Conservation (phyloP, 2,329 filamentous ascomycete species). For the Cladosporium colombiae region DNA sequence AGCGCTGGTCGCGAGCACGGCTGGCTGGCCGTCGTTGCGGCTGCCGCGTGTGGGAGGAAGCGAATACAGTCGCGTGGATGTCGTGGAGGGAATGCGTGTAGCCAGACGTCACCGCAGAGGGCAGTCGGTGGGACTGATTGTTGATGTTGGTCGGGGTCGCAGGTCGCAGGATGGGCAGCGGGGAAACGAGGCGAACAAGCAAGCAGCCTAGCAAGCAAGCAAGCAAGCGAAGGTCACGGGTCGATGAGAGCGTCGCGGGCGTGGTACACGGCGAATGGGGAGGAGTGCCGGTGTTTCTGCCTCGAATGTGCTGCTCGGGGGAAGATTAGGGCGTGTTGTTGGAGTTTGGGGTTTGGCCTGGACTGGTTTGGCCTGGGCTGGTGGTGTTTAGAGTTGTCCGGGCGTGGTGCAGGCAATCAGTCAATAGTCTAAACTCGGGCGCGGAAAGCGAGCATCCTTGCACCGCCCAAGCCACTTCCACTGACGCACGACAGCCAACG, state of each 20-base stretch:
- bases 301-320: not conserved
- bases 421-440: not conserved
- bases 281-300: not conserved
- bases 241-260: not conserved
- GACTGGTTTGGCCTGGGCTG: not conserved
- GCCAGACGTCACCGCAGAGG: not conserved
- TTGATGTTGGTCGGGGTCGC: not conserved
- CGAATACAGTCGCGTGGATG: not conserved
- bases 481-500: not conserved
- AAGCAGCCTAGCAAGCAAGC: not conserved
- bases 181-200: not conserved
- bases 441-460: not conserved
- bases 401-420: not conserved
- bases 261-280: not conserved
- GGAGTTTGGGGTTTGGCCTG: not conserved
- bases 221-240: not conserved
- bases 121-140: not conserved
- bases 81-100: not conserved
- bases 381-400: not conserved
- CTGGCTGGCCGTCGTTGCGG: constrained; percentile 3
- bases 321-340: not conserved
- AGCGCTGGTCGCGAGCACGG: not conserved
- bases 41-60: not conserved
- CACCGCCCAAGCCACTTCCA: not conserved
- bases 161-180: not conserved